Evolutionary conservation across 495 filamentous ascomycete genomes (phyloP), one percentile per base, ranked within the genome.

Genomic region (Hypoxylon lienhwacheense): DNA sequence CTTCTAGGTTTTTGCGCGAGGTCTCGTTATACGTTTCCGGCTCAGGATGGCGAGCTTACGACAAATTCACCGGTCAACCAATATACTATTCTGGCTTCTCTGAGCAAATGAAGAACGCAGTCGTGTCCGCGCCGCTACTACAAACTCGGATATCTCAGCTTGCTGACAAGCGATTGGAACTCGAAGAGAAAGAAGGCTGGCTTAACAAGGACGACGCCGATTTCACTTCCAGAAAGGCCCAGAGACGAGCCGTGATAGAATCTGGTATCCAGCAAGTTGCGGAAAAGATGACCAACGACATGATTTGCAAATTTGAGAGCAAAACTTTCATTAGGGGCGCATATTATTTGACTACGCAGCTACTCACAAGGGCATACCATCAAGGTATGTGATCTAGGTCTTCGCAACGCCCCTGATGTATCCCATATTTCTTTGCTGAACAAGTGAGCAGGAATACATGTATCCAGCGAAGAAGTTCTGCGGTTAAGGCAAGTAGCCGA

Each of bases 271-370:
- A 79, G 39, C 85, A 95, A 62, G 90, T 93, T 2, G 87, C 88
- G 17, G 86, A 93, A 52, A 80, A 83, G 34, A 83, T 92, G 77
- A 87, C 90, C 49, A 88, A 96, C 62, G 84, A 86, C 37, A 98
- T 97, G 93, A 96, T 97, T 46, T 97, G 93, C 80, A 98, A 97
- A 71, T 91, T 97, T 75, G 93, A 98, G 73, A 95, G 87, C 73
- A 96, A 92, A 66, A 75, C 79, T 19, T 97, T 97, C 62, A 97
- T 98, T 59, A 74, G 93, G 17, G 82, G 86, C 11, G 92, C 93
- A 41, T 97, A 97, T 67, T 97, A 96, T 71, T 57, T 95, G 37
- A 78, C 78, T 54, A 92, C 91, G 6, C 91, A 97, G 68, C 78
- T 97, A 29, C 75, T 97, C 47, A 91, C 91, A 8, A 79, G 93